Conservation (phyloP, 257 asterid species). For the Rubia yunnanensis region DNA sequence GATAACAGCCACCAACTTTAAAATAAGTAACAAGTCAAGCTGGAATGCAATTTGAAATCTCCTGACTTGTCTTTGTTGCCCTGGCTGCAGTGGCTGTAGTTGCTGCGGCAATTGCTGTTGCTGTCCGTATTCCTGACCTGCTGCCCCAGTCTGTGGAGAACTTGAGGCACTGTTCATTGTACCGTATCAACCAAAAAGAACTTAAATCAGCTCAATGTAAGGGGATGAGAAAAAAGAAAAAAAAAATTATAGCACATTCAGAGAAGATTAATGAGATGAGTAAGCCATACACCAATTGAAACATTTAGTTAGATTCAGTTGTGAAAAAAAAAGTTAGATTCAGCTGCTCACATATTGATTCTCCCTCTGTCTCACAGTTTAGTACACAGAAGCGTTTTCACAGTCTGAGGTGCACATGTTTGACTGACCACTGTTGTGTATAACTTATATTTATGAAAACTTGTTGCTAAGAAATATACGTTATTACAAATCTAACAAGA, state of each 20-base stretch:
- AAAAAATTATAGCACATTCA: not conserved
- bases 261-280: not conserved
- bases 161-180: slow-evolving; percentile 44
- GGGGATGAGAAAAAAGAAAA: not conserved
- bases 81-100: slow-evolving; percentile 47
- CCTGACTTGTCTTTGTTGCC: slow-evolving; percentile 66
- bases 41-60: slow-evolving; percentile 89
- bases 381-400: not conserved
- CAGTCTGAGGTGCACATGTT: no score
- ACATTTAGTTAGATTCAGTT: not conserved
- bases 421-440: no score
- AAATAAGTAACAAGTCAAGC: slow-evolving; percentile 69
- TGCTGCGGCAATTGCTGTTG: slow-evolving; percentile 46
- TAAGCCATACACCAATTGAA: not conserved
- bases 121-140: slow-evolving; percentile 58
- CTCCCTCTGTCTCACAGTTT: not conserved
- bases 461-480: no score
- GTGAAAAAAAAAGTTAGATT: no score
- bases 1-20: slow-evolving; percentile 85
- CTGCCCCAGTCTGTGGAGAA: slow-evolving; percentile 42
- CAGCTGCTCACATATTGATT: not conserved
- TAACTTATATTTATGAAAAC: no score
- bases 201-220: slow-evolving; percentile 1
- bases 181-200: slow-evolving; percentile 3
- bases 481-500: no score